Conservation (phyloP, 805 yeast genomes). For the Saturnispora kantuleensis region DNA sequence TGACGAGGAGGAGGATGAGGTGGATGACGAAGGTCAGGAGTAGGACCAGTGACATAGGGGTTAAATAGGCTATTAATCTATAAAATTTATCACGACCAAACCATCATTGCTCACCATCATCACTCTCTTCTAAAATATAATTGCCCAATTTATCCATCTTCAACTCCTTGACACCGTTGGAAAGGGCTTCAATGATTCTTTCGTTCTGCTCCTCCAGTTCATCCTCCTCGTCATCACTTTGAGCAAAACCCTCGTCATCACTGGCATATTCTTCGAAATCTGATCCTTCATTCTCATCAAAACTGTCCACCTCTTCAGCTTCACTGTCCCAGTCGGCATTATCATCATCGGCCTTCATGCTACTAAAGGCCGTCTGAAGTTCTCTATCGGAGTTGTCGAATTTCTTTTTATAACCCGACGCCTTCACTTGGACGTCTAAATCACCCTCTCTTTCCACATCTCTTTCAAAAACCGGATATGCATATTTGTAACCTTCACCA, state of each 20-base stretch:
- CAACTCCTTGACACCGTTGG: constrained; percentile 50
- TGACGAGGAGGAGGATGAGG: constrained; percentile 13
- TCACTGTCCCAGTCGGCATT: constrained; percentile 14
- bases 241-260: constrained; percentile 16
- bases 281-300: constrained; percentile 13
- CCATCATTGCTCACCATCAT: background rate
- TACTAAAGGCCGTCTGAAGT: constrained; percentile 64
- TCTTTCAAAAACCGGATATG: constrained; percentile 69
- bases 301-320: constrained; percentile 9
- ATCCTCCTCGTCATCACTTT: constrained; percentile 27
- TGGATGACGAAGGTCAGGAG: constrained; percentile 1
- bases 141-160: constrained; percentile 80
- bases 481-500: constrained; percentile 69
- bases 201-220: constrained; percentile 31
- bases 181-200: constrained; percentile 61
- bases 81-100: too few species aligned
- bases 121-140: constrained; percentile 49
- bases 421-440: constrained; percentile 80
- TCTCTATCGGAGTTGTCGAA: constrained; percentile 40
- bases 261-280: constrained; percentile 19
- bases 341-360: constrained; percentile 17
- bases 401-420: constrained; percentile 67
- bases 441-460: constrained; percentile 62
- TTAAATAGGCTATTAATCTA: too few species aligned
- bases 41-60: too few species aligned